phyloP scores from a whole-genome alignment of 179 eudicot genomes.

The Camellia oleifera region DNA sequence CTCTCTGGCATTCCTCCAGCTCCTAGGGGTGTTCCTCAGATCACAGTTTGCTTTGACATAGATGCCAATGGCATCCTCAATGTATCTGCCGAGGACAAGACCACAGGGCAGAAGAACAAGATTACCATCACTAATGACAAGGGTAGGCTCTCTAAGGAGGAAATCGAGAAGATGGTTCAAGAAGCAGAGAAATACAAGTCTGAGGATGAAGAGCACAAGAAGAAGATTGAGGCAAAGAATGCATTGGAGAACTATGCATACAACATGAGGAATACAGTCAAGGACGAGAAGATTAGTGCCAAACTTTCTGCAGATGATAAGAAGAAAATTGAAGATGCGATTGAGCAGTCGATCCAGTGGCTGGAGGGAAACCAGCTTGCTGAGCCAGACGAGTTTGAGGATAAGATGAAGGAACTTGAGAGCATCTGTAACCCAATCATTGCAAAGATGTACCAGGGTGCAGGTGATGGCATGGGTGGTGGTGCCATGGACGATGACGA shows the following conservation, averaged over 20 bases:
- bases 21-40: constrained; percentile 56
- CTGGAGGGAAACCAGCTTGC: constrained; percentile 56
- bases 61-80: constrained; percentile 55
- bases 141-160: constrained; percentile 53
- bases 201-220: constrained; percentile 60
- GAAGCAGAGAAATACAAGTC: constrained; percentile 65
- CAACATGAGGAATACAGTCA: constrained; percentile 55
- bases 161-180: constrained; percentile 58
- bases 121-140: constrained; percentile 58
- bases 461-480: constrained; percentile 36
- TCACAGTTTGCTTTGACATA: constrained; percentile 54
- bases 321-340: constrained; percentile 53
- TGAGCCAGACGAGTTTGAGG: constrained; percentile 57
- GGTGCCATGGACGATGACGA: constrained; percentile 40
- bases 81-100: constrained; percentile 58
- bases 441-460: constrained; percentile 60
- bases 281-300: constrained; percentile 48
- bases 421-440: constrained; percentile 56
- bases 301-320: constrained; percentile 41
- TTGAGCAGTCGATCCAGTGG: constrained; percentile 49
- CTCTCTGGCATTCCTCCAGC: constrained; percentile 58
- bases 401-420: constrained; percentile 59
- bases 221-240: constrained; percentile 56
- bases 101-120: constrained; percentile 60
- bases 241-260: constrained; percentile 51